Evolutionary conservation across 208 protist genomes (phyloP).

Genomic region (Trypanosoma cruzi): DNA sequence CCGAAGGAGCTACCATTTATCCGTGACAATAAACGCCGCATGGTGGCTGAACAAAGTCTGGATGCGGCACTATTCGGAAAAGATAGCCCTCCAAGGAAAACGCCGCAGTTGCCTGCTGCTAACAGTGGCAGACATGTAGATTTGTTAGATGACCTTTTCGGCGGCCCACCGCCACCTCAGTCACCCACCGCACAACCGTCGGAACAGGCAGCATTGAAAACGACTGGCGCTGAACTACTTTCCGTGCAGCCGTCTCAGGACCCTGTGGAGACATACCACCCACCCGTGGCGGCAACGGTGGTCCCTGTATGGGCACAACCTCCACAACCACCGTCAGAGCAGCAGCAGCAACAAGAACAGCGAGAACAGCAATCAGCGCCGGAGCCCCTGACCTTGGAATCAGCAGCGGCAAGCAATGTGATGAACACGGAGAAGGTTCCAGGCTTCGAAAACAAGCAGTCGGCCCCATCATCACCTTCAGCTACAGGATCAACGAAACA

Average conservation of each 20-base stretch:
- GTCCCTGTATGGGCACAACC: constrained; percentile 45
- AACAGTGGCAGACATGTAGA: constrained; percentile 22
- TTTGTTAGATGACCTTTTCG: constrained; percentile 86
- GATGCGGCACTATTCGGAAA: neutral
- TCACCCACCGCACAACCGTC: constrained; percentile 7
- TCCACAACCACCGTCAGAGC: too few species aligned
- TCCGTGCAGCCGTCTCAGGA: neutral
- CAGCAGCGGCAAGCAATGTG: neutral
- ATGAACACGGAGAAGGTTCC: neutral
- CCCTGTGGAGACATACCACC: constrained; percentile 19
- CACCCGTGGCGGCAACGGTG: constrained; percentile 37
- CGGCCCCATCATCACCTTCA: constrained; percentile 15
- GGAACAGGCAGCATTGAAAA: constrained; percentile 6
- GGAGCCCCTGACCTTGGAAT: neutral
- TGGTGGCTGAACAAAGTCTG: constrained; percentile 30
- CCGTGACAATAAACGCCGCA: constrained; percentile 63
- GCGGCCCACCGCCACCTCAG: constrained; percentile 27
- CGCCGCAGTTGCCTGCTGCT: neutral
- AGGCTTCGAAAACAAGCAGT: neutral
- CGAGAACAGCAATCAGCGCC: constrained; percentile 11
- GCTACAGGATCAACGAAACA: too few species aligned
- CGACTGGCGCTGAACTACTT: neutral
- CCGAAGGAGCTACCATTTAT: constrained; percentile 84
- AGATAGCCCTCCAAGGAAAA: neutral
- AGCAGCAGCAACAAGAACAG: too few species aligned